Base-by-base conservation (phyloP, 768 basidiomycete genomes). In the Podaxis carcinomalis region DNA sequence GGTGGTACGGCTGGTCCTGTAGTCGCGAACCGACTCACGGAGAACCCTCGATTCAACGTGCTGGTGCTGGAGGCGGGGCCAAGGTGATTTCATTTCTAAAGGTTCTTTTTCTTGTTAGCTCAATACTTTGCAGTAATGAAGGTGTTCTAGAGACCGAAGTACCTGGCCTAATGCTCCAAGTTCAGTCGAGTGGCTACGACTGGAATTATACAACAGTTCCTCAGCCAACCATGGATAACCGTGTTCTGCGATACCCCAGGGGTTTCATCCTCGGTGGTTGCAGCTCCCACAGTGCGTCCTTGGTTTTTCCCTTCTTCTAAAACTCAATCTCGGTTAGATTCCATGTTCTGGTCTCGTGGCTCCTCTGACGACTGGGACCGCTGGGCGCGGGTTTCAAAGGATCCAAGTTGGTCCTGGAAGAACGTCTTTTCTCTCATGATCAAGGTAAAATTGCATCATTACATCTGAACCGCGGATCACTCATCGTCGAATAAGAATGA, bases 1-100 rank as follows among this genome's bases (percentile, higher is more conserved):
- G 77, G 74, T 36, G 84, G 85, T 9, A 84, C 83, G 23, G 78
- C 83, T 0, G 85, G 85, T 1, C 83, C 81, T 40, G 82, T 78
- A 0, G 70, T 86, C 11, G 84, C 84, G 0, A 75, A 81, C 19
- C 74, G 85, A 2, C 68, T 86, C 1, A 78, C 79, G 5, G 85
- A 86, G 65, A 70, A 82, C 53, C 76, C 79, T 0, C 63, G 68
- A 1, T 70, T 80, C 11, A 72, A 75, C 1, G 83, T 86, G 0
- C 70, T 84, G 19, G 65, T 86, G 0, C 66, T 86, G 3, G 85
- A 87, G 67, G 80, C 83, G 0, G 85, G 85, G 1, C 68, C 72
- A 60, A 87, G 83, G 87, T 85, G 50, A 5, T n/a, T 61, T 16
- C 6, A 23, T 25, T 11, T 21, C 23, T 9, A 44, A 16, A 44